Percentiles rank a stretch among this genome's conserved stretches.
Conservation (phyloP, 495 filamentous ascomycete genomes). For the Penicillium antarcticum region DNA sequence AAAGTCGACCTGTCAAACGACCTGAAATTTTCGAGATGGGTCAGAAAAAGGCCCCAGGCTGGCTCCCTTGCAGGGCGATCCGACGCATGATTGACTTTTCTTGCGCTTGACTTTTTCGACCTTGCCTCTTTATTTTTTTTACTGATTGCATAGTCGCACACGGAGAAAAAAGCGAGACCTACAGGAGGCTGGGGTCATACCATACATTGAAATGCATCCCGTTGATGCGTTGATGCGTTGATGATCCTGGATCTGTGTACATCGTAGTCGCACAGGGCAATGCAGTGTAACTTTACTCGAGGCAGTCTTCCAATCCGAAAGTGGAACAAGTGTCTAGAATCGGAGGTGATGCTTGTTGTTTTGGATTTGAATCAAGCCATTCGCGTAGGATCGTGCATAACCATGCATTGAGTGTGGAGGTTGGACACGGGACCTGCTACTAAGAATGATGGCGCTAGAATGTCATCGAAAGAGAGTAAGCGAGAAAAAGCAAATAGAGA, state of each 20-base stretch:
- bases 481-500: background rate
- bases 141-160: conserved; percentile 5
- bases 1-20: conserved; percentile 13
- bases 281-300: background rate
- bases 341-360: no score
- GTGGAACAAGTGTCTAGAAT: background rate
- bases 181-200: conserved; percentile 11
- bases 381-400: background rate
- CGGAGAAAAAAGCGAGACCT: conserved; percentile 18
- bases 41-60: background rate
- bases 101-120: background rate
- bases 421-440: no score
- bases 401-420: no score
- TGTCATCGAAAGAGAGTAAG: background rate
- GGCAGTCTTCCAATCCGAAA: background rate
- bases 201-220: conserved; percentile 7
- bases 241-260: background rate
- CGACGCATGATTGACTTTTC: no score
- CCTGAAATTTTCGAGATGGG: background rate
- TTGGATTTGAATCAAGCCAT: background rate
- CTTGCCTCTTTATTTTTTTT: conserved; percentile 1
- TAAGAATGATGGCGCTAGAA: no score
- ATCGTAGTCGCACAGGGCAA: background rate
- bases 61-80: conserved; percentile 1
- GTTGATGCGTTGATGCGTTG: background rate